Evolutionary conservation across 2,329 filamentous ascomycete species (phyloP).

Genomic region (Allantophomopsis cytisporea): DNA sequence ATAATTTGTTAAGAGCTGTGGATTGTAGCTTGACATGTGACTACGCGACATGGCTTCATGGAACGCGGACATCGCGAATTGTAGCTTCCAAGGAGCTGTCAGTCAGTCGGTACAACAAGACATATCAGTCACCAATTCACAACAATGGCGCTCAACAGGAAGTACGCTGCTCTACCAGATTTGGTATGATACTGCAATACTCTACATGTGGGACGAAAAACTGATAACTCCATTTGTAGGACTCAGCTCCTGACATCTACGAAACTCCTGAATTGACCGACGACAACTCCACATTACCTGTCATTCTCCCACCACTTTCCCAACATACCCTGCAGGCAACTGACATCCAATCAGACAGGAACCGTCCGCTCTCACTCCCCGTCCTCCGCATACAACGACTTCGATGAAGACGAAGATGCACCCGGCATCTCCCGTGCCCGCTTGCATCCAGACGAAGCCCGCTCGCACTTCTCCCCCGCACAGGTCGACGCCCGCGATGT

Average conservation of each 20-base stretch:
- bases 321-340: neutral
- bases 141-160: constrained; percentile 61
- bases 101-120: no score
- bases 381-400: constrained; percentile 40
- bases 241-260: constrained; percentile 89
- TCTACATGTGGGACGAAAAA: constrained; percentile 1
- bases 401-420: constrained; percentile 46
- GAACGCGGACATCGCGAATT: no score
- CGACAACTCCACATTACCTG: constrained; percentile 73
- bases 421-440: constrained; percentile 63
- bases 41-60: no score
- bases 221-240: constrained; percentile 33
- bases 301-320: constrained; percentile 18
- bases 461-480: constrained; percentile 63
- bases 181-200: constrained; percentile 36
- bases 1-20: no score
- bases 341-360: constrained; percentile 12
- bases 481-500: constrained; percentile 64
- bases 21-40: no score
- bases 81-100: no score
- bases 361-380: constrained; percentile 41
- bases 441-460: constrained; percentile 66
- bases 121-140: no score
- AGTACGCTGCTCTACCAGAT: constrained; percentile 72
- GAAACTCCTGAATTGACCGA: constrained; percentile 90